Evolutionary conservation across 2,329 filamentous ascomycete genomes (phyloP).

Genomic region (Colletotrichum simmondsii): DNA sequence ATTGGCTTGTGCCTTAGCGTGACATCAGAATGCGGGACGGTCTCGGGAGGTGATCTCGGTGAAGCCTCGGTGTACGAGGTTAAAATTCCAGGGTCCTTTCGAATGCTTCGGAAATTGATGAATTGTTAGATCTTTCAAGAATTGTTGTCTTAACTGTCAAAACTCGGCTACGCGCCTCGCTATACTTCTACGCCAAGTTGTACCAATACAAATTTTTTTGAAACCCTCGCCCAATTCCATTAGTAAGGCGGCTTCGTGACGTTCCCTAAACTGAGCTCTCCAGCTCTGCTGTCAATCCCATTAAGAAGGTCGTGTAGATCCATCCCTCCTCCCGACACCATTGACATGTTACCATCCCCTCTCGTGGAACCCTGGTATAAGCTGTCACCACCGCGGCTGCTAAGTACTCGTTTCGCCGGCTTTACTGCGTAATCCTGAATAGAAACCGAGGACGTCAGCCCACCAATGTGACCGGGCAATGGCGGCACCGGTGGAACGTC

Average conservation of each 20-base stretch:
- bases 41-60: constrained; percentile 7
- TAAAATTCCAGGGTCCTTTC: neutral
- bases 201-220: constrained; percentile 27
- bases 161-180: constrained; percentile 31
- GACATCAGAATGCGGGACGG: constrained; percentile 2
- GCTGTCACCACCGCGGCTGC: constrained; percentile 55
- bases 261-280: constrained; percentile 57
- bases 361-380: constrained; percentile 33
- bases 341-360: constrained; percentile 43
- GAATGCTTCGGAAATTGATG: neutral
- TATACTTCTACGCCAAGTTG: constrained; percentile 30
- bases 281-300: constrained; percentile 60
- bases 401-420: constrained; percentile 48
- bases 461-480: constrained; percentile 52
- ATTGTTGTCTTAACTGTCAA: constrained; percentile 14
- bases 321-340: constrained; percentile 50
- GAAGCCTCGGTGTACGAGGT: constrained; percentile 6
- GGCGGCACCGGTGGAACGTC: constrained; percentile 68
- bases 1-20: constrained; percentile 26
- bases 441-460: constrained; percentile 43
- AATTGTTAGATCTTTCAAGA: constrained; percentile 1
- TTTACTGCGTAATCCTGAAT: constrained; percentile 50
- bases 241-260: constrained; percentile 62
- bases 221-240: constrained; percentile 16
- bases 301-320: constrained; percentile 61